Evolutionary conservation across 2,329 filamentous ascomycete species (phyloP).

Genomic region (Fusarium goolgardi): DNA sequence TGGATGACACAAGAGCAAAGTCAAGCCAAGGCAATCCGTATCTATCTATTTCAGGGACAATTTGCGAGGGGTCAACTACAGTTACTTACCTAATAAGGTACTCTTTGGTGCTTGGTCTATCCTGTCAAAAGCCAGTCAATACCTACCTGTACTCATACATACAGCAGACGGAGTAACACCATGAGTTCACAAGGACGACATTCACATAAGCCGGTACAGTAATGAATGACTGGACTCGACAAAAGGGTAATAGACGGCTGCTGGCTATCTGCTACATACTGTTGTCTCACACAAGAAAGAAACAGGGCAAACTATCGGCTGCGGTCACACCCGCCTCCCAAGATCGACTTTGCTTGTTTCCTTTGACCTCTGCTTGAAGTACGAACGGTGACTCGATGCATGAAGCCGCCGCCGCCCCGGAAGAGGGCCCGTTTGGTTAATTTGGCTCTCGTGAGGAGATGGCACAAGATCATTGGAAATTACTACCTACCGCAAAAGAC

Average conservation of each 20-base stretch:
- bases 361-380: background rate
- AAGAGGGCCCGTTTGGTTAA: slow-evolving; percentile 28
- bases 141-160: background rate
- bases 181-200: slow-evolving; percentile 24
- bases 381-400: slow-evolving; percentile 31
- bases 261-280: background rate
- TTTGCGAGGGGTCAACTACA: slow-evolving; percentile 1
- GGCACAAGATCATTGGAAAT: slow-evolving; percentile 32
- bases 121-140: slow-evolving; percentile 6
- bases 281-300: slow-evolving; percentile 18
- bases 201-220: slow-evolving; percentile 22
- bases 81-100: background rate
- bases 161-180: background rate
- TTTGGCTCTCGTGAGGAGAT: slow-evolving; percentile 9
- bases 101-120: background rate
- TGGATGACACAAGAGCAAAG: slow-evolving; percentile 4
- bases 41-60: slow-evolving; percentile 21
- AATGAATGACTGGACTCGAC: slow-evolving; percentile 23
- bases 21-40: slow-evolving; percentile 3
- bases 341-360: slow-evolving; percentile 30
- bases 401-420: slow-evolving; percentile 31
- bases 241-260: background rate
- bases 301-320: slow-evolving; percentile 28
- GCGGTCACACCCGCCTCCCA: slow-evolving; percentile 23
- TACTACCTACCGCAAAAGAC: background rate